These are phyloP conservation scores for Hypoxylon rickii DNA, from an alignment of 495 filamentous ascomycete species.

Conservation along the genomic window DNA sequence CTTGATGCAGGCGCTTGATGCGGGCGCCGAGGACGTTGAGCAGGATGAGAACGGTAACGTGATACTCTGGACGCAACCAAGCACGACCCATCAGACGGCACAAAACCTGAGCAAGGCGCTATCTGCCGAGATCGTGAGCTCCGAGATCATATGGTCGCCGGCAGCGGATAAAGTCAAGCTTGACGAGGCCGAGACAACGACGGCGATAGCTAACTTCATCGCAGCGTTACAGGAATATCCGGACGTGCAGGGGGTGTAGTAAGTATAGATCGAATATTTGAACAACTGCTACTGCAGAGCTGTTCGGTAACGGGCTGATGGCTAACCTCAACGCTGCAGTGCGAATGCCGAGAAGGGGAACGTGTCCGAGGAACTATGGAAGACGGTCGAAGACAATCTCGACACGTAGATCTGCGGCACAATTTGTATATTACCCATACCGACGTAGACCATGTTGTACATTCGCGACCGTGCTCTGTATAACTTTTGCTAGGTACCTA, in stretches of 20 bases:
- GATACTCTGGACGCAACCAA: constrained; percentile 75
- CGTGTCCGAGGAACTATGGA: constrained; percentile 53
- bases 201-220: constrained; percentile 59
- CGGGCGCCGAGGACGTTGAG: constrained; percentile 80
- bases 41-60: constrained; percentile 71
- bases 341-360: constrained; percentile 58
- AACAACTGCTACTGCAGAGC: too few species aligned
- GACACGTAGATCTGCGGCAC: too few species aligned
- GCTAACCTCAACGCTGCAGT: constrained; percentile 5
- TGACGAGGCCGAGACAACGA: constrained; percentile 52
- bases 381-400: constrained; percentile 52
- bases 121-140: constrained; percentile 65
- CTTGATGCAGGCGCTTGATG: constrained; percentile 83
- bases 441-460: constrained; percentile 17
- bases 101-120: constrained; percentile 62
- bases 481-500: too few species aligned
- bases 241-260: constrained; percentile 70
- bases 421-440: too few species aligned
- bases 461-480: not conserved
- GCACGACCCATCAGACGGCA: constrained; percentile 65
- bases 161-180: constrained; percentile 73
- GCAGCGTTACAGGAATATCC: constrained; percentile 60
- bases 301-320: not conserved
- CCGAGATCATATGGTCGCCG: constrained; percentile 83
- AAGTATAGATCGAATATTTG: too few species aligned